Conservation (phyloP, 768 basidiomycete species). For the Boletus barrowsii region DNA sequence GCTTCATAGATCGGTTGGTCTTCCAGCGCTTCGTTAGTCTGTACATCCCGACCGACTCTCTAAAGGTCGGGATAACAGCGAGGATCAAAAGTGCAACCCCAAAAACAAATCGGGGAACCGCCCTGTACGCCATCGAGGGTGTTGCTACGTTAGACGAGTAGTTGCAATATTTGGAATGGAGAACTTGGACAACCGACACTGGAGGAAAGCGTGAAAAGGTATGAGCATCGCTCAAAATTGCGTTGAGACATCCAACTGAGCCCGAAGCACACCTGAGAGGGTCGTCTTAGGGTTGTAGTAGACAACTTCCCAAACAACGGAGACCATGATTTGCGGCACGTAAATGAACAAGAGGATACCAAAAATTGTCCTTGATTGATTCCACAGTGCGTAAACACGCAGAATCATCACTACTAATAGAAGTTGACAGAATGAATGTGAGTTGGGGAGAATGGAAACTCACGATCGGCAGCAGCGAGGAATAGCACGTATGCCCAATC, state of each 20-base stretch:
- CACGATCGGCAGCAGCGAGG: slow-evolving; percentile 6
- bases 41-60: background rate
- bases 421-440: background rate
- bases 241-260: background rate
- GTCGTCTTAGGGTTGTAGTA: background rate
- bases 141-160: background rate
- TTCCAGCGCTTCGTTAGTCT: slow-evolving; percentile 5
- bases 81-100: background rate
- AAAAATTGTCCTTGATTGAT: slow-evolving; percentile 3
- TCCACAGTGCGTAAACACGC: slow-evolving; percentile 13
- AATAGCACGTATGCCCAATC: slow-evolving; percentile 3
- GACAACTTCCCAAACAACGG: background rate
- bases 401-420: slow-evolving; percentile 14
- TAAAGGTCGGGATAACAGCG: background rate
- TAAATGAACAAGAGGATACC: background rate
- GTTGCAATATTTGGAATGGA: background rate
- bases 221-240: no score
- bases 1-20: background rate
- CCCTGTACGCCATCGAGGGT: background rate
- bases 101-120: slow-evolving; percentile 4
- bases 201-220: background rate
- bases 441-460: background rate
- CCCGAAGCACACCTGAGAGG: background rate
- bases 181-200: background rate
- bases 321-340: background rate